Evolutionary conservation across 2,329 filamentous ascomycete genomes (phyloP).

Genomic region (Fusarium ramigenum): DNA sequence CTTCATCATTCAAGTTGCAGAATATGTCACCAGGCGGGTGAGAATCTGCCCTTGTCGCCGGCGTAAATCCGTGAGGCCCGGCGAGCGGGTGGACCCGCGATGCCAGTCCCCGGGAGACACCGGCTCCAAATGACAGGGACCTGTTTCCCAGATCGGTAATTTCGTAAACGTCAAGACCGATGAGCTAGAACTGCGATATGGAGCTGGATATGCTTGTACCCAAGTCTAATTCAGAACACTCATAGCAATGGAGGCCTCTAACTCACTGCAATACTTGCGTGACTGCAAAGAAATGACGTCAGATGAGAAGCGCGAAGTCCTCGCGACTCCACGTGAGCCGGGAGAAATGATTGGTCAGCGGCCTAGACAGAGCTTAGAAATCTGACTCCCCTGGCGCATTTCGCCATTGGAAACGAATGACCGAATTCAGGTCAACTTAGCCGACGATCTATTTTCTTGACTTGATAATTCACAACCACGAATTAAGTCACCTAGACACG

Average conservation of each 20-base stretch:
- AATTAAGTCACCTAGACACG: conserved; percentile 21
- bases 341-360: conserved; percentile 44
- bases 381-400: conserved; percentile 31
- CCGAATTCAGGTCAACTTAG: conserved; percentile 16
- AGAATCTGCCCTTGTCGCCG: conserved; percentile 7
- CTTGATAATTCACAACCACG: conserved; percentile 33
- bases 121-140: conserved; percentile 17
- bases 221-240: neutral
- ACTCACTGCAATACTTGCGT: neutral
- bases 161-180: neutral
- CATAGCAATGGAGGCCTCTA: neutral
- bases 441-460: conserved; percentile 15
- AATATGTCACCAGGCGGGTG: conserved; percentile 1
- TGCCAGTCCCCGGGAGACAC: conserved; percentile 7
- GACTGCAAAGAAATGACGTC: conserved; percentile 41
- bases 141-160: conserved; percentile 6
- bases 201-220: neutral
- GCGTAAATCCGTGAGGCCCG: conserved; percentile 16
- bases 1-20: neutral
- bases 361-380: conserved; percentile 43
- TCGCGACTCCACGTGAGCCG: conserved; percentile 44
- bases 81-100: conserved; percentile 1
- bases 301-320: conserved; percentile 29
- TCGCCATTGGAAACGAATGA: conserved; percentile 40
- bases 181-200: neutral